Base-by-base conservation (phyloP, 495 filamentous ascomycete species). In the Hypoxylon fragiforme region DNA sequence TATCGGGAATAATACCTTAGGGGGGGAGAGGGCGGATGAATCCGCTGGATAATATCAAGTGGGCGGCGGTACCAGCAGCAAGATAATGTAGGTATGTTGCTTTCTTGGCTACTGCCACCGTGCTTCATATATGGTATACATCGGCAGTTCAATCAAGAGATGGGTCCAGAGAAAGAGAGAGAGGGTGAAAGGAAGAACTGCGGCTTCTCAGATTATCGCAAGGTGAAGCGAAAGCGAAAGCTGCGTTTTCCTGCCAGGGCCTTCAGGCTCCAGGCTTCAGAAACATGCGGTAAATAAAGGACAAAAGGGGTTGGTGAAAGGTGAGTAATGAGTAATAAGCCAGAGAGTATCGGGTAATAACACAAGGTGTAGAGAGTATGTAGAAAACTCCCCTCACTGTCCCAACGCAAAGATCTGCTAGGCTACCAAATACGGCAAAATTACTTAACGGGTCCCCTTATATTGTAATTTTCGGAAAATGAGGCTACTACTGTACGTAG, bases 31-130 rank as follows among this genome's bases (percentile, higher is more conserved):
- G 31, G 38, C 51, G 57, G 57, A 38, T 61, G 57, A 61, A 61
- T 61, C 51, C 50, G 39, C 57, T 55, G 57, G 57, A 45, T 61
- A 61, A 61, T 61, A 41, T 55, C 45, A 42, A 42, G 44, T 41
- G 26, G 57, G 50, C 57, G 57, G 57, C 20, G 40, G 14, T 41
- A 50, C 31, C 44, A 31, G 40, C 28, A 53, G 46, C 35, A 47
- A 51, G 34, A 40, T 44, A 47, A 54, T 51, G 51, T 61, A 61
- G 20, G 48, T 36, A 28, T 9, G 24, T 51, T 44, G 37, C 36
- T 39, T 37, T 51, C 51, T 51, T 51, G 57, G 51, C 46, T 55
- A 40, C 48, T 57, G 32, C 53, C 47, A 41, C 52, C 52, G 39
- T 20, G 50, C 53, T 28, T 48, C 51, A 53, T 57, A 46, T 46